phyloP scores from a whole-genome alignment of 2,329 filamentous ascomycete genomes.

The Pyrenochaeta sp. region DNA sequence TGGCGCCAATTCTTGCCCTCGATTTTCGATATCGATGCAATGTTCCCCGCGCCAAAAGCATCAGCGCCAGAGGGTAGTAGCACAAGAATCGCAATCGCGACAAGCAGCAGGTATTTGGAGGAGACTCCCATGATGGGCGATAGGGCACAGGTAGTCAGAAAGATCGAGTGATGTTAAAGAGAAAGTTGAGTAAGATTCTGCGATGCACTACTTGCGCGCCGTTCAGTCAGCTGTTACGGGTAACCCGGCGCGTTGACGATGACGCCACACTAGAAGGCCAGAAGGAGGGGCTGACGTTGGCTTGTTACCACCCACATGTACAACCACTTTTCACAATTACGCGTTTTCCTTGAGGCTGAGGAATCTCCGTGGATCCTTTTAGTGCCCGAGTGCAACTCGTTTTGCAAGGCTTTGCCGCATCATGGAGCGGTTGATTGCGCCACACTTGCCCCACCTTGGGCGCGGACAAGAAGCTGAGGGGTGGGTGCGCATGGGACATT shows the following conservation, averaged over 20 bases:
- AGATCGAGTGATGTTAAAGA: constrained; percentile 4
- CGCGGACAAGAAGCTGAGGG: constrained; percentile 3
- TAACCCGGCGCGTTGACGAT: constrained; percentile 15
- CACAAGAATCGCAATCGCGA: constrained; percentile 48
- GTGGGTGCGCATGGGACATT: not conserved
- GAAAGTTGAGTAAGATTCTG: constrained; percentile 1
- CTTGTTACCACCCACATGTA: not conserved
- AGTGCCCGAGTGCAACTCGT: not conserved
- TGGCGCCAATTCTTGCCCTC: constrained; percentile 62
- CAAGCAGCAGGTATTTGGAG: constrained; percentile 45
- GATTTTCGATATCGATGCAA: constrained; percentile 48
- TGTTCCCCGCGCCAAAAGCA: constrained; percentile 60
- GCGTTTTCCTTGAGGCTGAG: not conserved
- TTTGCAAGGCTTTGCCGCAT: constrained; percentile 10
- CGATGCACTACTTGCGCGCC: constrained; percentile 7
- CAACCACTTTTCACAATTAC: not conserved
- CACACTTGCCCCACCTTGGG: constrained; percentile 15
- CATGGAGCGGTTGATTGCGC: constrained; percentile 11
- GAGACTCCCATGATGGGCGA: constrained; percentile 40
- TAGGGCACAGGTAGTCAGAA: not conserved
- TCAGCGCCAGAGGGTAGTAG: constrained; percentile 46
- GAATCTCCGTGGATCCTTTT: not conserved
- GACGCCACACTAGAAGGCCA: constrained; percentile 12
- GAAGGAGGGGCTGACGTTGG: constrained; percentile 6
- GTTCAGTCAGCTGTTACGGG: constrained; percentile 19